These are phyloP conservation scores for Microcyclospora pomicola DNA, from an alignment of 2,329 filamentous ascomycete genomes.

Conservation along the genomic window DNA sequence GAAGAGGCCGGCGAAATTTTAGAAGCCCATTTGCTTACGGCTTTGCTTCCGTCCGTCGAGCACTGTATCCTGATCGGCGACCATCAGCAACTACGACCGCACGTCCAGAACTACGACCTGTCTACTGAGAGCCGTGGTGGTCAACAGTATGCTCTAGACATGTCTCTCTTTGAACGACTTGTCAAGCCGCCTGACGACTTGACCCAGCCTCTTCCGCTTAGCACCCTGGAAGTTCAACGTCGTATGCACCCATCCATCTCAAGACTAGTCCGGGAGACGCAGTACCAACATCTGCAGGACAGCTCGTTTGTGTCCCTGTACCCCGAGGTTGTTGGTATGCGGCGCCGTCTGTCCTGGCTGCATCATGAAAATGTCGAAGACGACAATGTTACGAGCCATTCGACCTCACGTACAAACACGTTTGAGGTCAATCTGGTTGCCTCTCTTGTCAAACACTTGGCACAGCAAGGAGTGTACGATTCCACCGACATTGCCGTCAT, in stretches of 20 bases:
- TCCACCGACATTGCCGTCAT: conserved; percentile 53
- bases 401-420: conserved; percentile 37
- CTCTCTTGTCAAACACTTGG: conserved; percentile 49
- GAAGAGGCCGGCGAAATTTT: conserved; percentile 57
- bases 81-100: conserved; percentile 46
- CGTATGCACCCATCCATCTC: conserved; percentile 54
- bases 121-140: conserved; percentile 36
- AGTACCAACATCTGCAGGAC: conserved; percentile 47
- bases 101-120: conserved; percentile 41
- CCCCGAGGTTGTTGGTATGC: conserved; percentile 41
- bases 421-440: conserved; percentile 52
- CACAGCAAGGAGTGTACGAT: conserved; percentile 49
- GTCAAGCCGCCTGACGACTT: conserved; percentile 16
- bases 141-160: conserved; percentile 40
- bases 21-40: conserved; percentile 47
- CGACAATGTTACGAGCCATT: conserved; percentile 10
- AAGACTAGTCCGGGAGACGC: conserved; percentile 39
- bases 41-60: conserved; percentile 45
- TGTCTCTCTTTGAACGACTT: conserved; percentile 49
- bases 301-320: conserved; percentile 24
- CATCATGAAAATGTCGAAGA: conserved; percentile 41
- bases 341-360: conserved; percentile 44
- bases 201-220: conserved; percentile 21
- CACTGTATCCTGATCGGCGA: conserved; percentile 51
- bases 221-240: conserved; percentile 43